These are phyloP conservation scores for Backusella psychrophila DNA, from an alignment of 192 early-diverging fungal genomes.

Conservation along the genomic window DNA sequence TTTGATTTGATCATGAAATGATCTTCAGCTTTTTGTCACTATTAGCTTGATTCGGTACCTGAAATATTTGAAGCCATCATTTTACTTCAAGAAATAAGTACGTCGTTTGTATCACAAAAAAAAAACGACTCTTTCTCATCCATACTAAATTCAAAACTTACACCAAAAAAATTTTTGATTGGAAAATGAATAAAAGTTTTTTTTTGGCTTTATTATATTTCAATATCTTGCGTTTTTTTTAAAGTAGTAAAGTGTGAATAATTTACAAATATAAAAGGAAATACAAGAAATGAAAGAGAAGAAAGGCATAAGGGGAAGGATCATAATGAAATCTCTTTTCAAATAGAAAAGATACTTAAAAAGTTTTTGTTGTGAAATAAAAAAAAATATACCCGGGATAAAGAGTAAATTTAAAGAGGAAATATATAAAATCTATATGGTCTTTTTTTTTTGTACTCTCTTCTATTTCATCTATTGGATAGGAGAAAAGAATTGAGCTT, in stretches of 20 bases:
- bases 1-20: neutral
- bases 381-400: neutral
- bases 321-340: constrained; percentile 5
- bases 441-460: neutral
- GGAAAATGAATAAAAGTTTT: neutral
- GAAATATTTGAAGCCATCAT: neutral
- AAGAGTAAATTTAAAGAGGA: neutral
- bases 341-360: constrained; percentile 1
- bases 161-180: neutral
- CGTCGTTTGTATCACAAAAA: neutral
- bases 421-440: neutral
- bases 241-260: neutral
- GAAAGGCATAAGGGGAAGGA: neutral
- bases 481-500: neutral
- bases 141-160: neutral
- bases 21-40: neutral
- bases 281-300: neutral
- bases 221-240: neutral
- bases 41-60: neutral
- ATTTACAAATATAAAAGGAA: neutral
- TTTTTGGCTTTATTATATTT: constrained; percentile 5
- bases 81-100: neutral
- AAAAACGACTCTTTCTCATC: neutral
- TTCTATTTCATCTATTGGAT: neutral
- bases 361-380: neutral